Percentiles rank a stretch among this genome's conserved stretches.
Evolutionary conservation across 1,139 yeast genomes (phyloP).

Genomic region (Wickerhamomyces sp.): DNA sequence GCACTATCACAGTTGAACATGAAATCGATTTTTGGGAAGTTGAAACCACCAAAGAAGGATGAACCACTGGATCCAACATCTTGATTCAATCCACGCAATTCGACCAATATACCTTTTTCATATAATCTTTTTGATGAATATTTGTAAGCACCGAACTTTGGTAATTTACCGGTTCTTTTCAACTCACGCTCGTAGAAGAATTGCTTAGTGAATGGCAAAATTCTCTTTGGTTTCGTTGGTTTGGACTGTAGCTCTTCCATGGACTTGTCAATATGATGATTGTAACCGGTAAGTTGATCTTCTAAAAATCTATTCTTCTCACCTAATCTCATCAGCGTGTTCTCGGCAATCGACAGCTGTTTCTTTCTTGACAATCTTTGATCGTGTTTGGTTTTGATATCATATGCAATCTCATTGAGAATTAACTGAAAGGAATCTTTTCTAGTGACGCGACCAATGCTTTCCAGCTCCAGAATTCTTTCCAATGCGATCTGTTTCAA

Average conservation of each 20-base stretch:
- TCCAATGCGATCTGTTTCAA: slow-evolving; percentile 75
- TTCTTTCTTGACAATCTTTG: slow-evolving; percentile 58
- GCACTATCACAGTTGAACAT: slow-evolving; percentile 73
- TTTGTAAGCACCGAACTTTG: slow-evolving; percentile 79
- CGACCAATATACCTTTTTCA: slow-evolving; percentile 66
- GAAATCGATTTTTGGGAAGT: slow-evolving; percentile 64
- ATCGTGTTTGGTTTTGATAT: slow-evolving; percentile 73
- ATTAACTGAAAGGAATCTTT: slow-evolving; percentile 72
- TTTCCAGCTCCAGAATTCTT: slow-evolving; percentile 70
- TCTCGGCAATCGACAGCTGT: slow-evolving; percentile 57
- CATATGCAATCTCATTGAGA: slow-evolving; percentile 78
- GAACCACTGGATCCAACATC: slow-evolving; percentile 35
- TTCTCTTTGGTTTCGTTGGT: slow-evolving; percentile 44
- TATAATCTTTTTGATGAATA: slow-evolving; percentile 70
- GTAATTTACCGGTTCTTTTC: slow-evolving; percentile 58
- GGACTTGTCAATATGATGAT: slow-evolving; percentile 61
- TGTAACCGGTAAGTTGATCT: slow-evolving; percentile 61
- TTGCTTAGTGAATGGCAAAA: slow-evolving; percentile 69
- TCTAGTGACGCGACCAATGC: slow-evolving; percentile 60
- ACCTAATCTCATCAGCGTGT: slow-evolving; percentile 53
- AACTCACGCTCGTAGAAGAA: slow-evolving; percentile 73
- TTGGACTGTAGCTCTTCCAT: slow-evolving; percentile 54
- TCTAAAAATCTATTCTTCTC: slow-evolving; percentile 60
- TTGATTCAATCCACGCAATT: slow-evolving; percentile 45
- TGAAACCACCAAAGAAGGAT: slow-evolving; percentile 37